Base-by-base conservation (phyloP, 2,329 filamentous ascomycete species). In the Pseudogymnoascus verrucosus region DNA sequence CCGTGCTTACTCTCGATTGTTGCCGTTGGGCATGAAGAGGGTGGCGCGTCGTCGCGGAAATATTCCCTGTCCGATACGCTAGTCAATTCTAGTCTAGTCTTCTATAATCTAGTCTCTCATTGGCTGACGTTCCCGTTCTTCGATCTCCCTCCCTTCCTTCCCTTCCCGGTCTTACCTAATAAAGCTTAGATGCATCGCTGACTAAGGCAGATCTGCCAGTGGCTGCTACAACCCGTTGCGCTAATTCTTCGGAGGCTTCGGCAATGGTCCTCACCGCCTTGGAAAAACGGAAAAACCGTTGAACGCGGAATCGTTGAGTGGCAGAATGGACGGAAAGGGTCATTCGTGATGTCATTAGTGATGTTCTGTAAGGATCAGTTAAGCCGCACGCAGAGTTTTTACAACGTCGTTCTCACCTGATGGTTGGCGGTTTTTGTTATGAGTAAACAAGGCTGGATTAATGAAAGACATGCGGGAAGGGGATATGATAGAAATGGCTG, bases 331-430 rank as follows among this genome's bases (percentile, higher is more conserved):
- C 51, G 11, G 14, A 57, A 34, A 21, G n/a, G 51, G 51, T 11
- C 4, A 42, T 42, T 51, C 51, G 12, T 57, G 51, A 57, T 57
- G 51, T 57, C 51, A 57, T 34, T 16, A 36, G 2, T 57, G 16
- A 57, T 21, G 10, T 14, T 5, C 4, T 21, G n/a, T 12, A 5
- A 57, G 28, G 10, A 10, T 21, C 28, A 21, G 5, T 57, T 34
- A 12, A 12, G 51, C 51, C 51, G 51, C 51, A 12, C 28, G 51
- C 51, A 57, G 51, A 57, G 51, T 11, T 57, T 57, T 57, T 57
- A 57, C 51, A 34, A 36, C 51, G 10, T 57, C 28, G 28, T 57
- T 57, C 28, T 57, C 51, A 36, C 28, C 51, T 57, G 28, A 51
- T 26, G n/a, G 12, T 34, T 11, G 31, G 47, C 47, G 26, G 47